Evolutionary conservation across 2,329 filamentous ascomycete species (phyloP), one percentile per base, ranked within the genome.

Genomic region (Emericellopsis cladophorae): DNA sequence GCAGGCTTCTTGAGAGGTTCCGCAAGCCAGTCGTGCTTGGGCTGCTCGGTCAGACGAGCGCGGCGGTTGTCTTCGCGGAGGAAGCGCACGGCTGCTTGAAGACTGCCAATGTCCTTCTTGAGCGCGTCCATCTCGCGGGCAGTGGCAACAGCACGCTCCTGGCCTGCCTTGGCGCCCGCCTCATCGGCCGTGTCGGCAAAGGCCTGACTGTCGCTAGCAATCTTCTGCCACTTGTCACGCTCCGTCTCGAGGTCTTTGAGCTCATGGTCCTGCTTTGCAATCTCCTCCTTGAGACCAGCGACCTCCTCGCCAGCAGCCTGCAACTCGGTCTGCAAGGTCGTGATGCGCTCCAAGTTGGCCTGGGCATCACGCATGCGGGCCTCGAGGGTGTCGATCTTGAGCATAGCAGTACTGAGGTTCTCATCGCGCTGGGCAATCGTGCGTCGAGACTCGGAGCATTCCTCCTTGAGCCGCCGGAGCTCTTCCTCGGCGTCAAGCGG

Each of bases 341-440:
- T 66, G 48, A 87, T 84, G 40, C 72, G 72, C 39, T 79, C 76
- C 12, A 84, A 77, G 60, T 90, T 89, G 55, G 83, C 79, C 48
- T 79, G 78, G 6, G 85, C 84, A 54, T 93, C 88, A 43, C 81
- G 79, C 80, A 92, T 89, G 43, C 86, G 74, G 7, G 85, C 84
- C 58, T 94, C 85, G 31, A 96, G 77, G 33, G 92, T 85, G 60
- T 95, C 90, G 49, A 95, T 94, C 59, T 92, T 89, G 49, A 95
- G 82, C n/a, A 81, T 76, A 21, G 85, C 74, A 44, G 93, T 90
- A 58, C 93, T 88, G 40, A 94, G 76, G 31, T 81, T 80, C 56
- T 89, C 84, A 48, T 95, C 86, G 46, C 81, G 79, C 47, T 81
- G 73, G 1, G 81, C 78, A 43, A 87, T 72, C 4, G 75, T 70